Base-by-base conservation (phyloP, 169 alveolate species). In the Cryptosporidium tyzzeri region DNA sequence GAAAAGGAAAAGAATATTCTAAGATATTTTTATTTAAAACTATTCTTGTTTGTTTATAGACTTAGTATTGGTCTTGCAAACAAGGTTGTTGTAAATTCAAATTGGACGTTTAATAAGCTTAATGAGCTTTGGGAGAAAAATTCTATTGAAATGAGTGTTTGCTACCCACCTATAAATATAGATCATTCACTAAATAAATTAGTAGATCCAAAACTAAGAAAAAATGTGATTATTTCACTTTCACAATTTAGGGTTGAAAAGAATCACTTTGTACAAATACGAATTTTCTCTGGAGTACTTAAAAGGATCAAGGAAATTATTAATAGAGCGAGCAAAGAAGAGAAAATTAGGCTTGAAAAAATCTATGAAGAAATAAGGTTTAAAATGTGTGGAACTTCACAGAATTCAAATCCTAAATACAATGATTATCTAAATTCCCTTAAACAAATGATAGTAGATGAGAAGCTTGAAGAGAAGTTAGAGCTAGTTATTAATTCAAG, bases 191-290 rank as follows among this genome's bases (percentile, higher is more conserved):
- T 71, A 84, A 50, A 74, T 70, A 68, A 39, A 29, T 33, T 91
- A 87, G 85, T 85, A 71, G 68, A 58, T 44, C 21, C 55, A 23
- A 35, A 12, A 10, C n/a, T 41, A 89, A 70, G 92, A 44, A 69
- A 37, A 89, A 62, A 93, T 86, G 74, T 70, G 73, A 59, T 89
- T 92, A 18, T 97, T 23, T 95, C 97, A 5, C 92, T 97, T 61
- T 96, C 97, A 1, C 96, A 97, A 85, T 97, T 96, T 69, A 92
- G 98, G 62, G 96, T 96, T 18, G 98, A 97, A 92, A 97, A 97
- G 85, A 92, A 94, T 33, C 98, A 97, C 44, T 69, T 85, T 9
- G 51, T 93, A 45, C 95, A 97, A 71, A 65, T 97, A 16, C 67
- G 84, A 59, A 91, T 96, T 31, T 92, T 96, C 71, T 70, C 93